Base-by-base conservation (phyloP, 352 stramenopile genomes). In the Pythium brassicae region DNA sequence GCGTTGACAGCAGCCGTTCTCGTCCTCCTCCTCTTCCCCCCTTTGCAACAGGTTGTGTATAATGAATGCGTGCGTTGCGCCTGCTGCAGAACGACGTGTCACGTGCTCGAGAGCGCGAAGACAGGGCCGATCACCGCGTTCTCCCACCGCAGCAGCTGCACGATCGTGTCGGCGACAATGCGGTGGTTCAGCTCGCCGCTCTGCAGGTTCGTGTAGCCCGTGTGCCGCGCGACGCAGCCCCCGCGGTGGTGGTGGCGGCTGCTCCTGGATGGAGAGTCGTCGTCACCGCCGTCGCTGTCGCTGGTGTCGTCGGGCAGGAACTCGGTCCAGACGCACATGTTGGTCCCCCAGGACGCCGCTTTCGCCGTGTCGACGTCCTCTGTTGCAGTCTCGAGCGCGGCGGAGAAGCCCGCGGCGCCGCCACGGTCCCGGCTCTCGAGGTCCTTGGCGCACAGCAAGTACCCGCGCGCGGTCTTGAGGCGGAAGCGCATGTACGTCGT, bases 151-250 rank as follows among this genome's bases (percentile, higher is more conserved):
- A 76, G 34, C 42, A 86, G 57, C 7, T 71, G 70, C 48, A 86
- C 66, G n/a, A 86, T 66, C n/a, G 66, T 78, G 60, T 86, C 71
- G n/a, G 79, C 59, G 17, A 75, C 76, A 46, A 82, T 74, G 19
- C 59, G 58, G 5, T 66, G 32, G 29, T 59, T 50, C 14, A 46
- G 43, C 5, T 59, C 42, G 11, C 23, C 53, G 22, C 53, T 44
- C 53, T 59, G 43, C 17, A 59, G 32, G 45, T 59, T 59, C 42
- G 43, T 59, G 23, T 35, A 44, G 5, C 53, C 53, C 14, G 25
- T 61, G 27, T 49, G 39, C 2, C 55, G 57, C 44, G 68, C 65
- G 20, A 58, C 69, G 71, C 69, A 83, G n/a, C 35, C 43, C 17
- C 42, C 48, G 25, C 39, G 35, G 14, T 43, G 37, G 15, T 32